Conservation (phyloP, 2,329 filamentous ascomycete species). For the Colletotrichum sp. region DNA sequence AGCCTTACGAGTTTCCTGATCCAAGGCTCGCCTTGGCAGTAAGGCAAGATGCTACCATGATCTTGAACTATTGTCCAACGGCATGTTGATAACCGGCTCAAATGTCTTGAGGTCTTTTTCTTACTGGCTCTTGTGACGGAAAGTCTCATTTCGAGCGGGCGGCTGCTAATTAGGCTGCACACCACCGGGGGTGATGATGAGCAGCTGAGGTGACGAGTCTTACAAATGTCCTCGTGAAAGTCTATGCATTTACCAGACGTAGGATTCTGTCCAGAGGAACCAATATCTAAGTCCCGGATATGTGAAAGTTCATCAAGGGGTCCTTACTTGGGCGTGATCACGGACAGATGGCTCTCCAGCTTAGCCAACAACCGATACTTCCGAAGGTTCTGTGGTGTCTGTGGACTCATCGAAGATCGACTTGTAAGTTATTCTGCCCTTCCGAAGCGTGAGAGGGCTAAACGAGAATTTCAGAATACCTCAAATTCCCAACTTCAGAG, state of each 20-base stretch:
- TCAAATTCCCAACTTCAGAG: not conserved
- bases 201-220: not conserved
- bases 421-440: not conserved
- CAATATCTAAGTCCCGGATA: not conserved
- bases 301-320: not conserved
- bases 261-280: not conserved
- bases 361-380: not conserved
- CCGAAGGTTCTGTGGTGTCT: not conserved
- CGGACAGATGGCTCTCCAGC: not conserved
- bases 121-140: not conserved
- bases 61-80: not conserved
- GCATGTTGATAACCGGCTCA: not conserved
- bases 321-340: not conserved
- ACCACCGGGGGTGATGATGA: not conserved
- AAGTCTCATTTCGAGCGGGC: not conserved
- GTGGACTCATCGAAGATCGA: not conserved
- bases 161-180: not conserved
- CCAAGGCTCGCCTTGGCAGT: not conserved
- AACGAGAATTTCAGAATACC: not conserved
- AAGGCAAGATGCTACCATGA: not conserved
- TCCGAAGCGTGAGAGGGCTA: not conserved
- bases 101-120: not conserved
- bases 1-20: not conserved
- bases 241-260: not conserved
- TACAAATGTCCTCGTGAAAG: not conserved